Percentiles rank a stretch among this genome's conserved stretches.
Evolutionary conservation across 345 rosid species (phyloP).

Genomic region (Physaria fendleri): DNA sequence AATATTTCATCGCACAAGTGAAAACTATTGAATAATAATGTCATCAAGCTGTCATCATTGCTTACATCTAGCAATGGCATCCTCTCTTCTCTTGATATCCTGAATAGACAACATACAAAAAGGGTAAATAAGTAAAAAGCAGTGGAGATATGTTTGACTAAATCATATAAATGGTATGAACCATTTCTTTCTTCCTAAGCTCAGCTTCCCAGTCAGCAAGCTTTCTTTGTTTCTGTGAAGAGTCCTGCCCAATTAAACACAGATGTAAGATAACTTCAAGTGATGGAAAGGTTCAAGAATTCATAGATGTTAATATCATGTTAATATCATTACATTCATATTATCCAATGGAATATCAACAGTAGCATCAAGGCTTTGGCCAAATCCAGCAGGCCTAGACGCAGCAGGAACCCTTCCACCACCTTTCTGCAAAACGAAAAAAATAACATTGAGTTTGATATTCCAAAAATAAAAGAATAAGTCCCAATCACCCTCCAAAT

Average conservation of each 20-base stretch:
- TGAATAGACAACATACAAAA: not conserved
- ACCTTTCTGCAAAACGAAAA: conserved; percentile 57
- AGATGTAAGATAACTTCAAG: conserved; percentile 8
- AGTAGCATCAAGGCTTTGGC: conserved; percentile 68
- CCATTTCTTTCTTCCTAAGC: conserved; percentile 80
- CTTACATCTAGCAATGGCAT: conserved; percentile 28
- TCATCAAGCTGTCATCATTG: not conserved
- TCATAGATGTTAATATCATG: not conserved
- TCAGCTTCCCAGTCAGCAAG: conserved; percentile 92
- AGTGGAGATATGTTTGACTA: not conserved
- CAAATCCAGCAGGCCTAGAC: conserved; percentile 54
- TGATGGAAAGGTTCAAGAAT: not conserved
- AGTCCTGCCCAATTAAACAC: conserved; percentile 39
- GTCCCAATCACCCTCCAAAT: not conserved
- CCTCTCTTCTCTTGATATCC: conserved; percentile 32
- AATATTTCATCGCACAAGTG: not conserved
- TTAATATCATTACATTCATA: conserved; percentile 49
- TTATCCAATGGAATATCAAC: conserved; percentile 86
- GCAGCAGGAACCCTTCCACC: conserved; percentile 57
- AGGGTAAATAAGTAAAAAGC: not conserved
- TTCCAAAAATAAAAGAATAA: not conserved
- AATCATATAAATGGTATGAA: conserved; percentile 5
- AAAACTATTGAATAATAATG: not conserved
- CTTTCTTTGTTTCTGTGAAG: conserved; percentile 66
- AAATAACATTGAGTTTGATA: not conserved